Evolutionary conservation across 2,329 filamentous ascomycete genomes (phyloP), one percentile per base, ranked within the genome.

Genomic region (Fragosphaeria purpurea): DNA sequence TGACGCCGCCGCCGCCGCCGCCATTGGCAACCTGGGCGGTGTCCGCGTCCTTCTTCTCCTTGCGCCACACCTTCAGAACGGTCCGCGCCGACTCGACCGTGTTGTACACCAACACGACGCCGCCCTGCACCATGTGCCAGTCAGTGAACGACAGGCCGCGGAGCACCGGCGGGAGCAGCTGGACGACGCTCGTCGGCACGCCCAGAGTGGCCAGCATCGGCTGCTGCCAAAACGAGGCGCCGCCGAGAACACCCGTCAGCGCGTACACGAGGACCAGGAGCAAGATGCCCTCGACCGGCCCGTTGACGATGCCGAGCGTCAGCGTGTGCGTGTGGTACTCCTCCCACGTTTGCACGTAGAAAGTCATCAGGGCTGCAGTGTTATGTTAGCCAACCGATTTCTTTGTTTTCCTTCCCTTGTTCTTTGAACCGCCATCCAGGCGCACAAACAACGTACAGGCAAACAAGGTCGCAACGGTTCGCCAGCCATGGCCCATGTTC

Each of bases 341-440:
- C 63, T 98, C 93, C 93, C 93, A 98, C 37, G 93, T 97, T 67
- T 97, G 93, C 41, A 97, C 85, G 67, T 97, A 97, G 68, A 98
- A 98, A n/a, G 93, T 96, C 60, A 94, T 74, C 53, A 91, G 80
- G 6, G 86, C 85, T 88, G 54, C 37, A n/a, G 42, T 57, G 51
- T 13, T 34, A 34, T 30, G n/a, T 35, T 7, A 22, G 35, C 13
- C 5, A 39, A 7, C 8, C 11, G n/a, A 7, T 33, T 4, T 5
- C 22, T 22, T 22, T 22, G 22, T 22, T 22, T 22, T 22, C 22
- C 22, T 22, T 22, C 22, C 22, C 22, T 22, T 22, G 22, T 22
- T 22, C 22, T 22, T 22, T 22, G 22, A 22, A 22, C 22, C 22
- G 22, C 22, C 22, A 22, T 22, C 22, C 22, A 22, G 22, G 22